A percentile compares a stretch with the other conserved stretches of the same genome.
Evolutionary conservation across 169 alveolate genomes (phyloP).

Genomic region (Plasmodium fragile): DNA sequence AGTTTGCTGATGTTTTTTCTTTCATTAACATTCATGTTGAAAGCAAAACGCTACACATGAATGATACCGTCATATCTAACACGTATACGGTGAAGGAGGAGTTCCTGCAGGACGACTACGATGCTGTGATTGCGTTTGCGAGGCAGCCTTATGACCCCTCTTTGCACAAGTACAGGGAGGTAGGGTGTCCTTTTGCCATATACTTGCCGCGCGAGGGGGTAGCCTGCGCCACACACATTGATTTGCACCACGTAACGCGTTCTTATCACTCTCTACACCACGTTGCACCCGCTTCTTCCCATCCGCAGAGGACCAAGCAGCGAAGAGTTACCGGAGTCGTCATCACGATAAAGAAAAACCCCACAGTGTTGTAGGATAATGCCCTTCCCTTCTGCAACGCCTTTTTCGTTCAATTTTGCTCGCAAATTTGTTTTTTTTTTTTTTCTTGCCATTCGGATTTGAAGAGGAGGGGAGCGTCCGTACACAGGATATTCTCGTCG

Average conservation of each 20-base stretch:
- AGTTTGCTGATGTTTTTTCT: neutral
- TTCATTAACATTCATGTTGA: neutral
- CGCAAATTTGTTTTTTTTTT: neutral
- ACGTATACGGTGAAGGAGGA: constrained; percentile 9
- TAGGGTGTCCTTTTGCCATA: neutral
- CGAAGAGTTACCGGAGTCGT: constrained; percentile 32
- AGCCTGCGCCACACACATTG: neutral
- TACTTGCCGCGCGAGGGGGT: neutral
- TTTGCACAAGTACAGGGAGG: constrained; percentile 23
- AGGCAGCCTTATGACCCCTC: constrained; percentile 6
- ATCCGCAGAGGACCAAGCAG: constrained; percentile 34
- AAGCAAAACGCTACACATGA: constrained; percentile 31
- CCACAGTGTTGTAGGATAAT: neutral
- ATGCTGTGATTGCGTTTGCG: constrained; percentile 7
- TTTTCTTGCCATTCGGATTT: neutral
- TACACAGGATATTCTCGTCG: neutral
- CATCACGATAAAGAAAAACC: constrained; percentile 34
- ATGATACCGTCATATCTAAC: constrained; percentile 24
- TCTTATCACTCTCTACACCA: neutral
- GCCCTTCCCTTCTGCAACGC: neutral
- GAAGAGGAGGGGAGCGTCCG: neutral
- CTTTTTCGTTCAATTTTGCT: neutral
- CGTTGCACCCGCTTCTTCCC: neutral
- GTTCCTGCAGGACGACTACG: constrained; percentile 29
- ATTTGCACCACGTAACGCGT: neutral